Evolutionary conservation across 495 filamentous ascomycete species (phyloP).

Genomic region (Podospora comata): DNA sequence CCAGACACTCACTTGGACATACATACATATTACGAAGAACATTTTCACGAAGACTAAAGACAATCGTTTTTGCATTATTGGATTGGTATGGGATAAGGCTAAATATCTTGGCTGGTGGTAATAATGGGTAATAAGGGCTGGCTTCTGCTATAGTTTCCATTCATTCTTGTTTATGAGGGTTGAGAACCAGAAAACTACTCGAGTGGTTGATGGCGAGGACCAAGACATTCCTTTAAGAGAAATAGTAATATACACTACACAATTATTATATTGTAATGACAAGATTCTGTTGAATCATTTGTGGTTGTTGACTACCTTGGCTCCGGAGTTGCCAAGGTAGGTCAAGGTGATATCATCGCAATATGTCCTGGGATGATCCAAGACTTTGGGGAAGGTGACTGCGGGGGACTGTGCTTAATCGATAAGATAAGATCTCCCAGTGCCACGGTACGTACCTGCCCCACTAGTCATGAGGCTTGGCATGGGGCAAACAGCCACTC

Average conservation of each 20-base stretch:
- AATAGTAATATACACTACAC: not conserved
- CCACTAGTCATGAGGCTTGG: not conserved
- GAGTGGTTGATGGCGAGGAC: constrained; percentile 14
- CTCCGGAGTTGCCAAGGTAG: not conserved
- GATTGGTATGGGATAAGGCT: not conserved
- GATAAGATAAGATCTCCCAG: constrained; percentile 16
- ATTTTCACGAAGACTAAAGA: not conserved
- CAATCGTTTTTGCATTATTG: not conserved
- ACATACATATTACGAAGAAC: not conserved
- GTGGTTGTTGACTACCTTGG: no score
- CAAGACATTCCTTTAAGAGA: constrained; percentile 1
- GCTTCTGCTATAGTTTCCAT: not conserved
- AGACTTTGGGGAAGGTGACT: not conserved
- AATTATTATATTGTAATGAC: no score
- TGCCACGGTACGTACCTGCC: not conserved
- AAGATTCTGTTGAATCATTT: no score
- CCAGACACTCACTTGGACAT: not conserved
- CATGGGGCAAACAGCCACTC: not conserved
- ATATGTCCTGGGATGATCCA: not conserved
- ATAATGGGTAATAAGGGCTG: not conserved
- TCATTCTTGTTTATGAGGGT: constrained; percentile 14
- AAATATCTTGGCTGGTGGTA: not conserved
- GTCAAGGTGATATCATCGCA: not conserved
- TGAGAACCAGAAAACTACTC: constrained; percentile 4
- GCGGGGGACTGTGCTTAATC: not conserved